Evolutionary conservation across 768 basidiomycete species (phyloP).

Genomic region (Pilatotrama ljubarskyi): DNA sequence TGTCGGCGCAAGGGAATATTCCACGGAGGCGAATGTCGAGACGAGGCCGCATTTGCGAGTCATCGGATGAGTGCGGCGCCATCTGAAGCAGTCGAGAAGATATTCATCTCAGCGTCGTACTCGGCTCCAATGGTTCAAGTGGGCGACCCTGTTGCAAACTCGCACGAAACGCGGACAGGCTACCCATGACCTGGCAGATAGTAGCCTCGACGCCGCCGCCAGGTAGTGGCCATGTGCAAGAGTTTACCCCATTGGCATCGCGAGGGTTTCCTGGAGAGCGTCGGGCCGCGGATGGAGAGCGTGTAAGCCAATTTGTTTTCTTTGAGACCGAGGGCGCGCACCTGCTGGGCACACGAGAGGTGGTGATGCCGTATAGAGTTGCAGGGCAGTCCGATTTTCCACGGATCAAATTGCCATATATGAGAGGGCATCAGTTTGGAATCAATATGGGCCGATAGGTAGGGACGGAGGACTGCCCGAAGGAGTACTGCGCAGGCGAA

Average conservation of each 20-base stretch:
- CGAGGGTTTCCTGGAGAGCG: background rate
- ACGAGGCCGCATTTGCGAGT: conserved; percentile 10
- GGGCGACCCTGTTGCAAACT: background rate
- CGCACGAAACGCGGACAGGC: conserved; percentile 10
- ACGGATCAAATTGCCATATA: conserved; percentile 14
- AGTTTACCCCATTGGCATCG: background rate
- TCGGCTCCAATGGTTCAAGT: background rate
- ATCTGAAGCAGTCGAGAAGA: background rate
- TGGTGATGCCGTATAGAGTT: background rate
- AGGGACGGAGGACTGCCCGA: background rate
- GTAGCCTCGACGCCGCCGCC: background rate
- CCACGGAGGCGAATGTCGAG: conserved; percentile 9
- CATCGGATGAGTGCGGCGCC: conserved; percentile 10
- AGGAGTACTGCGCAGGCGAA: background rate
- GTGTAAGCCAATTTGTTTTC: background rate
- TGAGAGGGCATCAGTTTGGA: conserved; percentile 3
- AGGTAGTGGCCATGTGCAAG: background rate
- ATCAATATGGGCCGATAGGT: conserved; percentile 1
- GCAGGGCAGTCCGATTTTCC: conserved; percentile 4
- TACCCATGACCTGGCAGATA: background rate
- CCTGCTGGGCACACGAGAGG: background rate
- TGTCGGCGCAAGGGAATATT: conserved; percentile 8
- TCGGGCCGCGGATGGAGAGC: background rate
- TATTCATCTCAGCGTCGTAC: background rate
- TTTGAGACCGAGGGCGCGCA: background rate